phyloP scores from a whole-genome alignment of 192 early-diverging fungal genomes.

The Linnemannia zychae region DNA sequence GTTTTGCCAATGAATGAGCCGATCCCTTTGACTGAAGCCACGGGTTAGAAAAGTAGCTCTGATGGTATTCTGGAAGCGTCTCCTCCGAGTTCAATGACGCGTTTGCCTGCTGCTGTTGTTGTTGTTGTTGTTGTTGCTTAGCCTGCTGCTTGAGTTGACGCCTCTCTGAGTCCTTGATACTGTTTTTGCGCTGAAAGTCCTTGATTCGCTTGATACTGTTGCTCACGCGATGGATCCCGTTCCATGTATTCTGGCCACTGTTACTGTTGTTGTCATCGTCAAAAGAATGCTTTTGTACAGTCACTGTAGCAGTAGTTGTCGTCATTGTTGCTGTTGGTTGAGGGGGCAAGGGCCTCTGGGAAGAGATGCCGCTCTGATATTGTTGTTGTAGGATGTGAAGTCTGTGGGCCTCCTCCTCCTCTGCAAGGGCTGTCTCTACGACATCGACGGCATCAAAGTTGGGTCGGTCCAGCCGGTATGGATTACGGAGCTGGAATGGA shows the following conservation, averaged over 20 bases:
- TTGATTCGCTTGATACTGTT: constrained; percentile 26
- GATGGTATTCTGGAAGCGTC: neutral
- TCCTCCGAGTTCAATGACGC: neutral
- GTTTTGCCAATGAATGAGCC: neutral
- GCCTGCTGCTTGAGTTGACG: neutral
- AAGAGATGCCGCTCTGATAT: neutral
- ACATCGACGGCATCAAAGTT: constrained; percentile 31
- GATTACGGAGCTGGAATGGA: constrained; percentile 46
- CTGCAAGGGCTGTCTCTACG: constrained; percentile 17
- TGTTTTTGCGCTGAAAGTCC: constrained; percentile 15
- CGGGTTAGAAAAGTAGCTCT: constrained; percentile 28
- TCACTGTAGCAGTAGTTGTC: neutral
- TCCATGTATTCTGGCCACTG: constrained; percentile 1
- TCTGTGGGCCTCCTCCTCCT: constrained; percentile 13
- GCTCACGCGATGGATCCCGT: neutral
- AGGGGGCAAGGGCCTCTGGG: constrained; percentile 14
- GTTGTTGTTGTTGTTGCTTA: neutral
- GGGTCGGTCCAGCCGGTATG: constrained; percentile 49
- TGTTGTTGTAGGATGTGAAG: constrained; percentile 9
- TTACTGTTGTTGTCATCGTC: neutral
- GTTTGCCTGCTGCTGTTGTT: neutral
- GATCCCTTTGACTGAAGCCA: constrained; percentile 20
- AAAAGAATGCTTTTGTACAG: neutral
- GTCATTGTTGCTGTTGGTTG: neutral
- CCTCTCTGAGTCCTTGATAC: neutral